Evolutionary conservation across 2,329 filamentous ascomycete species (phyloP).

Genomic region (Coleophoma crateriformis): DNA sequence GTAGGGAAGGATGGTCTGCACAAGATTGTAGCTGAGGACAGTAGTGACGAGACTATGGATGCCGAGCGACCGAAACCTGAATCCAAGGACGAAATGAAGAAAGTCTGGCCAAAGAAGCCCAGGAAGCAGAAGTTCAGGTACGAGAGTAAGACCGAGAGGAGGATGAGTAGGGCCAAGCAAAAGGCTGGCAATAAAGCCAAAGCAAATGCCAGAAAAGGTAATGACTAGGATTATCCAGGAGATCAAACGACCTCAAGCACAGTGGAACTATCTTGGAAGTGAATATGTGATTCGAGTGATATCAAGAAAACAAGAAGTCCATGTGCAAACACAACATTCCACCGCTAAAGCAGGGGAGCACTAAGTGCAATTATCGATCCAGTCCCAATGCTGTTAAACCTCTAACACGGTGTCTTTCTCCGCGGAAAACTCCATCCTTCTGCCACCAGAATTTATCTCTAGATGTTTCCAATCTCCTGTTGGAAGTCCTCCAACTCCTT

Average conservation of each 20-base stretch:
- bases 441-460: conserved; percentile 27
- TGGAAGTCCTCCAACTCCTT: conserved; percentile 92
- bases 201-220: conserved; percentile 24
- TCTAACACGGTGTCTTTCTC: conserved; percentile 4
- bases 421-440: conserved; percentile 4
- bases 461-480: conserved; percentile 89
- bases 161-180: conserved; percentile 64
- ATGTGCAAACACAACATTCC: conserved; percentile 17
- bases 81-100: conserved; percentile 23
- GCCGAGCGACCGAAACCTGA: conserved; percentile 28
- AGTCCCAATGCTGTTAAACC: conserved; percentile 10
- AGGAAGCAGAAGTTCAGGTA: conserved; percentile 93
- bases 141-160: conserved; percentile 80
- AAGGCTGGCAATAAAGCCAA: conserved; percentile 54
- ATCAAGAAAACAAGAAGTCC: conserved; percentile 16
- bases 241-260: conserved; percentile 4
- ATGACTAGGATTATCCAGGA: conserved; percentile 13
- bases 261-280: conserved; percentile 4
- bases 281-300: conserved; percentile 16
- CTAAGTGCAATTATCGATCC: conserved; percentile 16
- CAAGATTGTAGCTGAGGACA: conserved; percentile 37
- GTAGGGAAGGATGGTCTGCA: conserved; percentile 69
- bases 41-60: conserved; percentile 27
- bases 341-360: conserved; percentile 20
- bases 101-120: conserved; percentile 51